Evolutionary conservation across 306 rosid species (phyloP), one percentile per base, ranked within the genome.

Genomic region (Carpinus fangiana): DNA sequence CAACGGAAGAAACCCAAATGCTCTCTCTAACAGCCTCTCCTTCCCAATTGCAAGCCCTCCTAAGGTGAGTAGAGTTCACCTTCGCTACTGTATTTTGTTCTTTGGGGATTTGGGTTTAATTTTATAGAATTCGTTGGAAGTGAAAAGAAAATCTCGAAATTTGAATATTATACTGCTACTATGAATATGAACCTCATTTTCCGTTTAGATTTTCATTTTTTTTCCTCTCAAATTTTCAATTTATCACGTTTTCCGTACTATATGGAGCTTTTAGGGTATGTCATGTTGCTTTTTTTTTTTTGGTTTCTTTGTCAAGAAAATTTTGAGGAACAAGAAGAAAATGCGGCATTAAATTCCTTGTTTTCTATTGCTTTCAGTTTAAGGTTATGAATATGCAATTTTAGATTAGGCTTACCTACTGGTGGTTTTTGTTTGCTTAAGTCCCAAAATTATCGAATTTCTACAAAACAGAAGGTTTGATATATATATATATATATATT

Each of bases 11-110:
- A 45, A 31, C 75, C 74, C 81, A 56, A 81, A 43, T 70, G 73
- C 86, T 1, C 73, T 90, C 73, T 78, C 90, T 38, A 88, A 55
- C 43, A 54, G 82, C 70, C 70, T 89, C 75, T 86, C 93, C 17
- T 31, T 90, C 55, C 87, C 90, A 31, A 17, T 85, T 71, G 8
- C 73, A 56, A 81, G 13, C 68, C 79, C 86, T n/a, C 74, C 80
- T 41, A 84, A 84, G 96, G 98, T 93, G 83, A 2, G 65, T 21
- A 60, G 16, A 1, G 36, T 70, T 31, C 45, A 13, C 17, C 28
- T 6, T 54, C 28, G 21, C 56, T 75, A 2, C 46, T 74, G 17
- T 2, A 8, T 21, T 4, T 7, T 0, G 10, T 68, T 46, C 2
- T 38, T 1, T 18, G 23, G 36, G 41, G 18, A 52, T 43, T 26